These are phyloP conservation scores for Fagus sylvatica DNA, from an alignment of 306 rosid genomes.

Conservation along the genomic window DNA sequence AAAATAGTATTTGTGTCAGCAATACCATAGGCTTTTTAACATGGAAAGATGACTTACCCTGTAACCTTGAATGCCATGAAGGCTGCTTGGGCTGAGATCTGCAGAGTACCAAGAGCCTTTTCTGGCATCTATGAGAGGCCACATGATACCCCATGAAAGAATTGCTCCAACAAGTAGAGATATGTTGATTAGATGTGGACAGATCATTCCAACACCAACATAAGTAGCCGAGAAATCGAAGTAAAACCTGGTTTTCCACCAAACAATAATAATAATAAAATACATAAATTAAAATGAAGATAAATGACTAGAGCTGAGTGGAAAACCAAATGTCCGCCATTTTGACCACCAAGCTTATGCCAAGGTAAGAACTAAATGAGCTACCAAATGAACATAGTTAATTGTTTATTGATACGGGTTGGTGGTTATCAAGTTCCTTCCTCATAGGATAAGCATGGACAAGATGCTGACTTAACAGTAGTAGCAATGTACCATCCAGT, in stretches of 20 bases:
- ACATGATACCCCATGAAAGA: conserved; percentile 58
- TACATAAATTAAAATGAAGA: not conserved
- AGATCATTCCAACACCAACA: conserved; percentile 60
- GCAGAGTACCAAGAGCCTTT: conserved; percentile 52
- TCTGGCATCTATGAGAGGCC: conserved; percentile 46
- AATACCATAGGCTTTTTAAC: not conserved
- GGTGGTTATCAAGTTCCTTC: not conserved
- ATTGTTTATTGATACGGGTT: not conserved
- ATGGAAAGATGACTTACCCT: conserved; percentile 27
- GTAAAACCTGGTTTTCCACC: conserved; percentile 35
- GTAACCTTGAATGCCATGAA: conserved; percentile 55
- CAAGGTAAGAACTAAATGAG: not conserved
- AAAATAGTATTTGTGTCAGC: too few relatives aligned
- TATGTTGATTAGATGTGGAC: conserved; percentile 43
- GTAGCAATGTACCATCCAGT: not conserved
- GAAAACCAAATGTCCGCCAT: not conserved
- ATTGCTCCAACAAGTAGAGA: conserved; percentile 52
- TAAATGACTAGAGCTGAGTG: not conserved
- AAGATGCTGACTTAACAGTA: not conserved
- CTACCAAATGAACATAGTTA: not conserved
- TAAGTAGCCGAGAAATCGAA: conserved; percentile 53
- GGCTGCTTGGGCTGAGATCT: conserved; percentile 29
- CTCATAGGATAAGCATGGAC: not conserved
- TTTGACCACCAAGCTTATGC: conserved; percentile 5
- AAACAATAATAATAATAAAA: not conserved